Base-by-base conservation (phyloP, 2,329 filamentous ascomycete species). In the Beauveria sp. region DNA sequence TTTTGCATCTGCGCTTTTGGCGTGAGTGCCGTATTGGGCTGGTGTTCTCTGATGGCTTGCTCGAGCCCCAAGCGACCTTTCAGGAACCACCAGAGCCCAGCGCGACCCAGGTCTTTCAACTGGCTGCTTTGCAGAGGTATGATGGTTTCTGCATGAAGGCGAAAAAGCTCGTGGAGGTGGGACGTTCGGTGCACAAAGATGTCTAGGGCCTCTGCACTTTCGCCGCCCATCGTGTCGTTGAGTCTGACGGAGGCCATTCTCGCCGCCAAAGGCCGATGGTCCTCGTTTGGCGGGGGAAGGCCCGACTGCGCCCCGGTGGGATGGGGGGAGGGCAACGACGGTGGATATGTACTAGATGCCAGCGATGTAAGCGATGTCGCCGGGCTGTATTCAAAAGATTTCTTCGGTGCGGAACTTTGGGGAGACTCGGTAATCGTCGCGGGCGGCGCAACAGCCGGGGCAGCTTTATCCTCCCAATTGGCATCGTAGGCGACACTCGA, bases 81-180 rank as follows among this genome's bases (percentile, higher is more conserved):
- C 51, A 96, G 71, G 69, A 96, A 96, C 92, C 92, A 97, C 92
- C 92, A 97, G 0, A 90, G 77, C 3, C 85, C 87, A 26, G 86
- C 87, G 62, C 90, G 83, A 10, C 88, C 79, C 77, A 92, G 88
- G 63, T 91, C 84, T 52, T 81, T 79, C 0, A 88, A 79, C 0
- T 84, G 77, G 55, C 84, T 87, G 34, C 82, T 80, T 60, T 84
- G 79, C 5, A 92, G 71, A 0, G 90, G 85, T 64, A 84, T 86
- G 34, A 87, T 79, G 37, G 86, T 83, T 71, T 96, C 90, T 0
- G 91, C 87, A 61, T 92, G 90, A 48, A 93, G 74, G 43, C 85
- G 81, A 70, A 96, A 96, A 3, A 94, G 79, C 65, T 88, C 86
- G 63, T 84, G 87, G 67, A 94, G 82, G 69, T 92, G 89, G 22